Percentiles rank a stretch among this genome's conserved stretches.
Evolutionary conservation across 768 basidiomycete species (phyloP).

Genomic region (Pleurotus platypus): DNA sequence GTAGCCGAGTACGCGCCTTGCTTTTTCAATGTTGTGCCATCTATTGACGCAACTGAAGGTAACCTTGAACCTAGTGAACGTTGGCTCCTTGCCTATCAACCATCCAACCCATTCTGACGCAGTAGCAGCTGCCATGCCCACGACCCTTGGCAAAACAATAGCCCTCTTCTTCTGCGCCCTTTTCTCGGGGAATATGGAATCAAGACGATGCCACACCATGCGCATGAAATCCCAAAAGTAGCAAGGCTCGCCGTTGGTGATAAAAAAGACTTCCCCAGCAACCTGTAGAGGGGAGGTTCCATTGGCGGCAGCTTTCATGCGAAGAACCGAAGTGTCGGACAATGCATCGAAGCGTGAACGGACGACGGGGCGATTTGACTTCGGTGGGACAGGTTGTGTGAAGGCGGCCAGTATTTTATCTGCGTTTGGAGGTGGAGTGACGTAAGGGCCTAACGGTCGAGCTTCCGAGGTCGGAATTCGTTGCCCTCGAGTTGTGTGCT

Average conservation of each 20-base stretch:
- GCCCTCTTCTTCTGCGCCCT: slow-evolving; percentile 32
- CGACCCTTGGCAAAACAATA: slow-evolving; percentile 50
- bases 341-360: slow-evolving; percentile 85
- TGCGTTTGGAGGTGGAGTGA: slow-evolving; percentile 57
- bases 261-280: slow-evolving; percentile 92
- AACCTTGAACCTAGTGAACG: slow-evolving; percentile 85
- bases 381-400: slow-evolving; percentile 36
- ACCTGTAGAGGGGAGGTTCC: slow-evolving; percentile 65
- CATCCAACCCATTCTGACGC: slow-evolving; percentile 72
- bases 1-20: slow-evolving; percentile 87
- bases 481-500: slow-evolving; percentile 58
- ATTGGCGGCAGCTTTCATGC: slow-evolving; percentile 40
- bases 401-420: slow-evolving; percentile 56
- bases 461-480: slow-evolving; percentile 77
- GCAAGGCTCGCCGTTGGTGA: slow-evolving; percentile 94
- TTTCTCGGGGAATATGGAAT: slow-evolving; percentile 54
- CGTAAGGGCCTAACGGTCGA: slow-evolving; percentile 80
- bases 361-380: slow-evolving; percentile 49
- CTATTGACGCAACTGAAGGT: slow-evolving; percentile 73
- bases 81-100: slow-evolving; percentile 73
- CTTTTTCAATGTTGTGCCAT: slow-evolving; percentile 94
- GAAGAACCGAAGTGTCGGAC: slow-evolving; percentile 51
- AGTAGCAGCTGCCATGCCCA: slow-evolving; percentile 72
- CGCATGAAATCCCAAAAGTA: slow-evolving; percentile 96
- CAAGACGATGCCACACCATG: slow-evolving; percentile 71